Evolutionary conservation across 2,329 filamentous ascomycete genomes (phyloP).

Genomic region (Penicillium psychrosexuale): DNA sequence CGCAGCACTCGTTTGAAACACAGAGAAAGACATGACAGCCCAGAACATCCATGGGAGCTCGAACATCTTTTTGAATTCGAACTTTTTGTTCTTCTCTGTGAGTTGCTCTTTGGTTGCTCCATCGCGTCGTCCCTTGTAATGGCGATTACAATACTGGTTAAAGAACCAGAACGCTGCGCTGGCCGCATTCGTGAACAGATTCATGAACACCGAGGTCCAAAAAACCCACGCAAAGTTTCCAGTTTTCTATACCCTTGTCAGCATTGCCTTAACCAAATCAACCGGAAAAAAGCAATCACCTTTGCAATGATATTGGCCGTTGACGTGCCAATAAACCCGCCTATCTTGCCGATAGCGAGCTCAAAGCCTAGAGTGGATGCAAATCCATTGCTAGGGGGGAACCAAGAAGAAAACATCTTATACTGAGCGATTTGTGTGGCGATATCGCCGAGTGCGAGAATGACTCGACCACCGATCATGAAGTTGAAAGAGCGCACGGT

Average conservation of each 20-base stretch:
- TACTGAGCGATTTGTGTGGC: constrained; percentile 64
- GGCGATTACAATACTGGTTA: constrained; percentile 50
- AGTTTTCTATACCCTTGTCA: constrained; percentile 43
- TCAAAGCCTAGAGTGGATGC: constrained; percentile 61
- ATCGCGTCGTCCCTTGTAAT: constrained; percentile 50
- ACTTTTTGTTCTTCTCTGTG: constrained; percentile 59
- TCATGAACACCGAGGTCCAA: constrained; percentile 64
- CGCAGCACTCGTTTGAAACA: constrained; percentile 59
- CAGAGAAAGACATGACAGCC: constrained; percentile 53
- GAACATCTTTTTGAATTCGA: constrained; percentile 56
- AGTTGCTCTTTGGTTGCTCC: constrained; percentile 58
- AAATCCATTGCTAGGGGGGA: constrained; percentile 60
- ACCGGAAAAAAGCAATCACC: constrained; percentile 16
- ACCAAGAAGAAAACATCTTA: constrained; percentile 65
- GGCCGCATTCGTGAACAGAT: constrained; percentile 59
- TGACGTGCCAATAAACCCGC: constrained; percentile 58
- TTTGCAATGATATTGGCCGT: constrained; percentile 59
- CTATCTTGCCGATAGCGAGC: constrained; percentile 60
- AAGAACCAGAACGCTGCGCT: constrained; percentile 57
- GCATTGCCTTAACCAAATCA: not conserved
- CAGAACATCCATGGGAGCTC: constrained; percentile 61
- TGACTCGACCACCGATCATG: constrained; percentile 57
- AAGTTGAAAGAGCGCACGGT: constrained; percentile 57
- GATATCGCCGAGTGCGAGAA: constrained; percentile 60
- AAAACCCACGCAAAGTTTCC: constrained; percentile 62